Evolutionary conservation across 257 asterid genomes (phyloP).

Genomic region (Capsicum rhomboideum): DNA sequence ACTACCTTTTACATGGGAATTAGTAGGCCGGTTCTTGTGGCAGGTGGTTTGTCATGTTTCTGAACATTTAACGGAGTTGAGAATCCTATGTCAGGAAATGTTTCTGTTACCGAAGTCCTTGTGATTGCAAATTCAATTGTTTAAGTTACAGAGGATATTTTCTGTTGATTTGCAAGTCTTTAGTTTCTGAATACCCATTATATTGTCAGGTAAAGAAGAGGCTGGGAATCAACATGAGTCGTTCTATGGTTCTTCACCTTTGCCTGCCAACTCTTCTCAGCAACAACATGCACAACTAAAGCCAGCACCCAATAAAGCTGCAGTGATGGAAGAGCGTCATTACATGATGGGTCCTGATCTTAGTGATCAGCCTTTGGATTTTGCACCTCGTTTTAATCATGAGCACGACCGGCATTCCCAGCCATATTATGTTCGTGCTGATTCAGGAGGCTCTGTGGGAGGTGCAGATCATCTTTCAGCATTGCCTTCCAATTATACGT

Average conservation of each 20-base stretch:
- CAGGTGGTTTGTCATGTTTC: not conserved
- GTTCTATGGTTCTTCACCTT: conserved; percentile 39
- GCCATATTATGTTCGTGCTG: conserved; percentile 29
- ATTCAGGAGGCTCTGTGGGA: conserved; percentile 41
- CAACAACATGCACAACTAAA: conserved; percentile 40
- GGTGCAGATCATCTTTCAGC: conserved; percentile 45
- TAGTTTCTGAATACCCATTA: conserved; percentile 10
- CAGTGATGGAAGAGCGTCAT: conserved; percentile 47
- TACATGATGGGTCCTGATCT: conserved; percentile 37
- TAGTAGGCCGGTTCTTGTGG: not conserved
- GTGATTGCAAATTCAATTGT: not conserved
- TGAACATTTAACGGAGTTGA: not conserved
- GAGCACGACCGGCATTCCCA: conserved; percentile 38
- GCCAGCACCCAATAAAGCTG: conserved; percentile 32
- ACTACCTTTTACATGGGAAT: not conserved
- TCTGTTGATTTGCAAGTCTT: not conserved
- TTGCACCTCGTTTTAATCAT: conserved; percentile 53
- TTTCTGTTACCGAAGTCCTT: not conserved
- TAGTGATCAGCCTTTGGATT: conserved; percentile 59
- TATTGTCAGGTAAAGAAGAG: conserved; percentile 52
- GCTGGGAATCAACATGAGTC: conserved; percentile 39
- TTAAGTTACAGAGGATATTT: not conserved
- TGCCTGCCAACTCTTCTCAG: conserved; percentile 31
- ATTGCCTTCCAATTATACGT: conserved; percentile 49
- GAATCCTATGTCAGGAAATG: not conserved